Conservation (phyloP, 768 basidiomycete genomes). For the Thelephora ganbajun region DNA sequence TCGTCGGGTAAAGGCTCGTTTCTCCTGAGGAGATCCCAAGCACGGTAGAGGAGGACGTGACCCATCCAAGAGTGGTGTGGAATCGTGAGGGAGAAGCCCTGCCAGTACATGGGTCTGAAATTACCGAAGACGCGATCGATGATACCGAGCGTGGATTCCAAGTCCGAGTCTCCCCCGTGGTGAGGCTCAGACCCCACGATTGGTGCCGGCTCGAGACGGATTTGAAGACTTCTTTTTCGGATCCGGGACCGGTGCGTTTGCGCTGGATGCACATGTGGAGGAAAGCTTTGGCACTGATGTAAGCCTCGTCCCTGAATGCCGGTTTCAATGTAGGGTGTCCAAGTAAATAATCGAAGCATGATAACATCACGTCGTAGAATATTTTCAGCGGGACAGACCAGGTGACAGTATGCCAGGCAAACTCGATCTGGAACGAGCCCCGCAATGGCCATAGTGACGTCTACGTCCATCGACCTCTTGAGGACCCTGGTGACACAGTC, state of each 20-base stretch:
- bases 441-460: slow-evolving; percentile 5
- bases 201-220: not conserved
- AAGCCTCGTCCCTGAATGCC: not conserved
- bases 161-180: not conserved
- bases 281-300: no score
- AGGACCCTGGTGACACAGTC: slow-evolving; percentile 10
- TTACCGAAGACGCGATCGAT: no score
- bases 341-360: not conserved
- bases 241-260: not conserved
- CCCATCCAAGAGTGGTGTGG: not conserved
- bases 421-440: slow-evolving; percentile 7
- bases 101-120: no score
- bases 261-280: not conserved
- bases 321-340: not conserved
- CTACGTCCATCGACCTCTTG: slow-evolving; percentile 10
- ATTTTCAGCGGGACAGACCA: not conserved
- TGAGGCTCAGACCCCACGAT: not conserved
- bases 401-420: slow-evolving; percentile 5
- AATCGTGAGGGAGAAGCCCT: not conserved
- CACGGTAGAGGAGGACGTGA: not conserved
- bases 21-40: no score
- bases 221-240: not conserved
- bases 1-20: no score
- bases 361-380: not conserved
- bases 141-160: no score